Percentiles rank a stretch among this genome's conserved stretches.
These are phyloP conservation scores for Mortierella alpina DNA, from an alignment of 192 early-diverging fungal genomes.

Conservation along the genomic window DNA sequence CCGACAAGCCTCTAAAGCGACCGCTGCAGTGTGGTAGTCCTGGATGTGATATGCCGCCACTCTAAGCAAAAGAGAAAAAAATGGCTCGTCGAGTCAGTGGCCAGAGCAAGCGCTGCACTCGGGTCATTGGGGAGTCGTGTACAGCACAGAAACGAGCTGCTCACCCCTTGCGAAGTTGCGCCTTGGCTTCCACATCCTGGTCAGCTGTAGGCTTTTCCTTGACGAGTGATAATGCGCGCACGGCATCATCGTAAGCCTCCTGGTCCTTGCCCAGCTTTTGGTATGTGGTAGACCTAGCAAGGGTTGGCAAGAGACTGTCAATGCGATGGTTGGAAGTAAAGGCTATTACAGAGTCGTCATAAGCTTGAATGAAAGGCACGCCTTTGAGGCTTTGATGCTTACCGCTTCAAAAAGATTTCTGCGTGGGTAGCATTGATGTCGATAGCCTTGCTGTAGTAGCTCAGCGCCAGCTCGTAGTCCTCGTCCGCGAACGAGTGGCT, in stretches of 20 bases:
- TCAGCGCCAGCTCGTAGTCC: conserved; percentile 79
- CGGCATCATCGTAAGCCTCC: conserved; percentile 75
- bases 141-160: background rate
- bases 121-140: background rate
- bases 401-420: conserved; percentile 76
- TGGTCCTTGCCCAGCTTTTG: conserved; percentile 71
- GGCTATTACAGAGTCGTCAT: background rate
- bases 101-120: background rate
- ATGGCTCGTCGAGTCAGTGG: background rate
- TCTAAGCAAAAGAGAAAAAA: conserved; percentile 38
- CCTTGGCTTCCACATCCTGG: conserved; percentile 70
- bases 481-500: conserved; percentile 84
- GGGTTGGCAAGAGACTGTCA: background rate
- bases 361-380: background rate
- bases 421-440: conserved; percentile 64
- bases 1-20: conserved; percentile 58
- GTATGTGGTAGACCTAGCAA: conserved; percentile 67
- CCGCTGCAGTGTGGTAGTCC: conserved; percentile 70
- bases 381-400: background rate
- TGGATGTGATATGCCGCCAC: conserved; percentile 65
- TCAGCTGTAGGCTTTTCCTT: conserved; percentile 57
- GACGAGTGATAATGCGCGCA: conserved; percentile 65
- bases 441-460: conserved; percentile 76
- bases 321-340: background rate
- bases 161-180: conserved; percentile 72